These are phyloP conservation scores for Nymphaea thermarum DNA, from an alignment of 164 flowering plant species.

Conservation along the genomic window DNA sequence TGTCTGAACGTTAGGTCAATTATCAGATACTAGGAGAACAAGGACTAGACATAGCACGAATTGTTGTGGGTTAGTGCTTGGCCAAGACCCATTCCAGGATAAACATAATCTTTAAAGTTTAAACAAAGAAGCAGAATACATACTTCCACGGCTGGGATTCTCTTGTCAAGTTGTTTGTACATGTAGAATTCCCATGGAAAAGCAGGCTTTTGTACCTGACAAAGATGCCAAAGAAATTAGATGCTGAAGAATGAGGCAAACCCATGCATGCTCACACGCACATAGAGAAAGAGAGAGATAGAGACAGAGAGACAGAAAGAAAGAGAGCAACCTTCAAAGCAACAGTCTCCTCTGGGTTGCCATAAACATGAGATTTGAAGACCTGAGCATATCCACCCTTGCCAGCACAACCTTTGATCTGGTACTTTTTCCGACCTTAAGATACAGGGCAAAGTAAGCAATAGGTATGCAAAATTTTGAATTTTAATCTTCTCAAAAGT, in stretches of 20 bases:
- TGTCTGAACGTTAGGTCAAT: neutral
- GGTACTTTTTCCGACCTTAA: constrained; percentile 70
- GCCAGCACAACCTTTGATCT: constrained; percentile 92
- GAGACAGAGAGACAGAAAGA: neutral
- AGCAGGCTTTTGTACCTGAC: constrained; percentile 89
- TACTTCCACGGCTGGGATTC: constrained; percentile 55
- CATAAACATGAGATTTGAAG: constrained; percentile 54
- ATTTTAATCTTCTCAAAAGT: too few species aligned
- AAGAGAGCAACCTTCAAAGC: constrained; percentile 60
- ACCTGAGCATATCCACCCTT: constrained; percentile 92
- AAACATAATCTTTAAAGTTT: too few species aligned
- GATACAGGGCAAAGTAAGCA: too few species aligned
- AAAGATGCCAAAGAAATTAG: neutral
- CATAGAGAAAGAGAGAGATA: neutral
- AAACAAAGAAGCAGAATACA: neutral
- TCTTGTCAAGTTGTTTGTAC: constrained; percentile 81
- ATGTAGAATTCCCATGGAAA: constrained; percentile 98
- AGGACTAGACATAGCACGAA: too few species aligned
- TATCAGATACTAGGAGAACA: neutral
- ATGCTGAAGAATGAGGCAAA: neutral
- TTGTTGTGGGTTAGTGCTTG: too few species aligned
- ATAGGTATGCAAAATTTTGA: too few species aligned
- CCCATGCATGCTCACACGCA: neutral
- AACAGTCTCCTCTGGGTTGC: constrained; percentile 71
- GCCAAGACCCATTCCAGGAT: too few species aligned